Percentiles rank a stretch among this genome's conserved stretches.
These are phyloP conservation scores for Cladosporium cucumerinum DNA, from an alignment of 2,329 filamentous ascomycete species.

Conservation along the genomic window DNA sequence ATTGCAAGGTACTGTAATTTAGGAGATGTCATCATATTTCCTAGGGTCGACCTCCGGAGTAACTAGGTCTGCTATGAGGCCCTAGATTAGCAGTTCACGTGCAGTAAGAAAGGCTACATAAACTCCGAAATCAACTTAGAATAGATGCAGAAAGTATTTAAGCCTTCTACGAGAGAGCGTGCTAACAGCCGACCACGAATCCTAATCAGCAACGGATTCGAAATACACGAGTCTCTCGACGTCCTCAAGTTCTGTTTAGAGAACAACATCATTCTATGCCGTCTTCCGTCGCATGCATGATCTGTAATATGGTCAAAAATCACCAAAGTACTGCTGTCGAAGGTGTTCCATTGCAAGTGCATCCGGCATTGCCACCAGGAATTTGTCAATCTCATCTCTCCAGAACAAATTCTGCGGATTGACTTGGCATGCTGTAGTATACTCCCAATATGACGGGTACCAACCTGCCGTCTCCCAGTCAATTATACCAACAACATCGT, in stretches of 20 bases:
- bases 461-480: no score
- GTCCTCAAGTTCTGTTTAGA: not conserved
- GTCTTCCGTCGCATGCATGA: constrained; percentile 22
- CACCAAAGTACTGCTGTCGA: no score
- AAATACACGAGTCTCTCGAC: not conserved
- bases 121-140: not conserved
- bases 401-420: no score
- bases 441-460: no score
- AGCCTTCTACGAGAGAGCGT: constrained; percentile 2
- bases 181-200: not conserved
- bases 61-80: constrained; percentile 30
- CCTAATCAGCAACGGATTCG: not conserved
- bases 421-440: no score
- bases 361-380: no score
- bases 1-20: no score
- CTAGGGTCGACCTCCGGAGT: constrained; percentile 27
- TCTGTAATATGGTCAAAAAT: no score
- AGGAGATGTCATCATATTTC: constrained; percentile 34
- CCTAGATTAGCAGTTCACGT: constrained; percentile 25
- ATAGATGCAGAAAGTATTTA: constrained; percentile 10
- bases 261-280: not conserved
- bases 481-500: no score
- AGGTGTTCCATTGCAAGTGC: no score
- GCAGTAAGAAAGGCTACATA: constrained; percentile 6
- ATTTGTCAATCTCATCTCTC: no score